phyloP scores from a whole-genome alignment of 176 grass and related monocot species.

The Alopecurus myosuroides region DNA sequence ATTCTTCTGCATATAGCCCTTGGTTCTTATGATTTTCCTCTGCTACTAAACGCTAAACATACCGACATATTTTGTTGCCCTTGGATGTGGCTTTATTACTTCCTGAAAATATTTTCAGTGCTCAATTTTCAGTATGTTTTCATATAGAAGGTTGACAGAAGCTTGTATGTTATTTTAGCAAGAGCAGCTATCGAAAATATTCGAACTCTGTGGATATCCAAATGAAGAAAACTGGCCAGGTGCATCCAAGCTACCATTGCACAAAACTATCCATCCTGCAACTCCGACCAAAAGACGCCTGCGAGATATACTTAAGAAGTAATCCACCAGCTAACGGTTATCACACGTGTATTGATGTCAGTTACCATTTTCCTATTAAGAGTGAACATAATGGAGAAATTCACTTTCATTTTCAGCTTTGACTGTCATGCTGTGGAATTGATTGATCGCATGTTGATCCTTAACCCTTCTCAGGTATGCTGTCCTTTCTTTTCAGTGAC shows the following conservation, averaged over 20 bases:
- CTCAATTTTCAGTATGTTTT: background rate
- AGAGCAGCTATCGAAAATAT: conserved; percentile 73
- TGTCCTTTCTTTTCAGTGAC: conserved; percentile 8
- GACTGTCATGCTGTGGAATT: conserved; percentile 56
- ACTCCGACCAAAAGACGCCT: conserved; percentile 43
- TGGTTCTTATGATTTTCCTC: background rate
- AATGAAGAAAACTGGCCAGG: conserved; percentile 76
- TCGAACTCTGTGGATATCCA: conserved; percentile 75
- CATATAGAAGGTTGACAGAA: conserved; percentile 17
- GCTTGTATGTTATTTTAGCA: conserved; percentile 36
- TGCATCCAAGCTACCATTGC: conserved; percentile 58
- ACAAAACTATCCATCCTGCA: conserved; percentile 52
- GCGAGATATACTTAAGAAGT: conserved; percentile 61
- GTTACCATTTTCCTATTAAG: conserved; percentile 2
- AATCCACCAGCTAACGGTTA: conserved; percentile 21
- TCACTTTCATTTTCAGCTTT: conserved; percentile 33
- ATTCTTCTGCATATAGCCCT: background rate
- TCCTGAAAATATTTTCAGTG: background rate
- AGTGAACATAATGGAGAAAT: conserved; percentile 10
- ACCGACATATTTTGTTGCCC: background rate
- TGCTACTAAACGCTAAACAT: background rate
- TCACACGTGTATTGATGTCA: background rate
- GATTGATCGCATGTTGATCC: conserved; percentile 63
- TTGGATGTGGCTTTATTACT: conserved; percentile 2
- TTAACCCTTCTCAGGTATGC: conserved; percentile 62